phyloP scores from a whole-genome alignment of 495 filamentous ascomycete genomes.

The Neurospora sp. region DNA sequence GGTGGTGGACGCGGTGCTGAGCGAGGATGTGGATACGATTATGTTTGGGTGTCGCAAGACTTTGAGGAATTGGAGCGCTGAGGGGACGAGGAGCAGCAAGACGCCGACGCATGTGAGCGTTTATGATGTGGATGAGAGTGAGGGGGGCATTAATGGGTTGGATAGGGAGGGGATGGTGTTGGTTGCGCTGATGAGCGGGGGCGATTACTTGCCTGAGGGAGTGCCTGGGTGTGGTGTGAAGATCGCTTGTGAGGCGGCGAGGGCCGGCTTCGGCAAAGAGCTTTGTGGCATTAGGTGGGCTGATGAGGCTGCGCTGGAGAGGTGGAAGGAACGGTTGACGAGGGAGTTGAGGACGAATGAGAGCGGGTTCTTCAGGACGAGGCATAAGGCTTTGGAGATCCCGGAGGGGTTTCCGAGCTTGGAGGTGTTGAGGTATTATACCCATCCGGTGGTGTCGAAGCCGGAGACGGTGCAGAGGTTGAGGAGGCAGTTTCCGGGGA shows the following conservation, averaged over 20 bases:
- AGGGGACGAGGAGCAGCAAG: conserved; percentile 49
- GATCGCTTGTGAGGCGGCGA: conserved; percentile 79
- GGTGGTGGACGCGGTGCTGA: conserved; percentile 89
- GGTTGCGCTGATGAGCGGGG: conserved; percentile 90
- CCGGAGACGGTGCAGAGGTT: conserved; percentile 49
- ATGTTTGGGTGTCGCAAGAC: conserved; percentile 88
- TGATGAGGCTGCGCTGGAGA: conserved; percentile 40
- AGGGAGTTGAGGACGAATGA: conserved; percentile 77
- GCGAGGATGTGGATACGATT: conserved; percentile 93
- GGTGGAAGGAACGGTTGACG: conserved; percentile 67
- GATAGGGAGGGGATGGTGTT: conserved; percentile 86
- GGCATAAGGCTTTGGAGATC: conserved; percentile 61
- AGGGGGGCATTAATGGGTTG: conserved; percentile 45
- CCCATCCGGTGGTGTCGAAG: conserved; percentile 67
- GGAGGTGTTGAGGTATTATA: conserved; percentile 77
- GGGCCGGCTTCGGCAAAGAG: conserved; percentile 75
- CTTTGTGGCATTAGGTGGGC: conserved; percentile 51
- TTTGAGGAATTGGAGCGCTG: conserved; percentile 75
- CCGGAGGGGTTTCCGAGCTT: conserved; percentile 74
- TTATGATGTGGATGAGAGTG: conserved; percentile 43
- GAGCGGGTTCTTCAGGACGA: conserved; percentile 67
- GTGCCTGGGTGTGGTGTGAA: conserved; percentile 82
- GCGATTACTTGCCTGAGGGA: conserved; percentile 87
- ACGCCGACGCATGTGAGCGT: conserved; percentile 80
- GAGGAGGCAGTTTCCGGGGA: conserved; percentile 48